These are phyloP conservation scores for Knufia petricola DNA, from an alignment of 2,329 filamentous ascomycete genomes.

Conservation along the genomic window DNA sequence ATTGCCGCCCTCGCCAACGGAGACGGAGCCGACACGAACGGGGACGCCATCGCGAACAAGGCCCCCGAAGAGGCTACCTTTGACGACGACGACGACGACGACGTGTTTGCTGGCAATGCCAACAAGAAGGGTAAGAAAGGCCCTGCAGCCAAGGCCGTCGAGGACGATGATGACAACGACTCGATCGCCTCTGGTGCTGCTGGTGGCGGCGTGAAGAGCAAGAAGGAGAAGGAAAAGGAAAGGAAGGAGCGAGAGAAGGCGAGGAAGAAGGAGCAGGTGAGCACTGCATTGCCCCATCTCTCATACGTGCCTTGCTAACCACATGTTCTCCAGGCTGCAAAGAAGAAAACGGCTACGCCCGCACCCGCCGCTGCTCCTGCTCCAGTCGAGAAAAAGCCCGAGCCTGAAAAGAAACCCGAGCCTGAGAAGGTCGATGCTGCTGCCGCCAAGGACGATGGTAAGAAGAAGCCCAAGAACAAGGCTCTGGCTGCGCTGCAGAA, in stretches of 20 bases:
- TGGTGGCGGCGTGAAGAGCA: conserved; percentile 69
- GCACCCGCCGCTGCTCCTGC: conserved; percentile 40
- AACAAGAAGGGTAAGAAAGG: conserved; percentile 59
- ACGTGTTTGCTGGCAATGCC: conserved; percentile 68
- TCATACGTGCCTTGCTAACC: neutral
- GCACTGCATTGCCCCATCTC: conserved; percentile 19
- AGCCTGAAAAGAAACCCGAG: conserved; percentile 34
- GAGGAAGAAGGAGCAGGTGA: conserved; percentile 92
- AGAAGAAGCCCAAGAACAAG: conserved; percentile 85
- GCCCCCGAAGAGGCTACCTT: conserved; percentile 70
- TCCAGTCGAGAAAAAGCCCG: conserved; percentile 42
- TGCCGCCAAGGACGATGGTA: conserved; percentile 65
- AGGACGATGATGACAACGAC: conserved; percentile 42
- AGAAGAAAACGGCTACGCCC: conserved; percentile 61
- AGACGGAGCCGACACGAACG: conserved; percentile 32
- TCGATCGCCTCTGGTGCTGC: conserved; percentile 29
- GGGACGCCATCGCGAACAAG: conserved; percentile 48
- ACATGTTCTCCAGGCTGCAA: conserved; percentile 52
- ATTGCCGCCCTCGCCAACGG: conserved; percentile 32
- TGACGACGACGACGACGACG: conserved; percentile 75
- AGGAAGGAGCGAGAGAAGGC: conserved; percentile 98
- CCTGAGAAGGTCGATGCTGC: conserved; percentile 36
- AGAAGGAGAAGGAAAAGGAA: conserved; percentile 96
- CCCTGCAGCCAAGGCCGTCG: conserved; percentile 28
- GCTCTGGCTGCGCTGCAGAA: conserved; percentile 42